Evolutionary conservation across 2,329 filamentous ascomycete species (phyloP).

Genomic region (Colletotrichum tabaci): DNA sequence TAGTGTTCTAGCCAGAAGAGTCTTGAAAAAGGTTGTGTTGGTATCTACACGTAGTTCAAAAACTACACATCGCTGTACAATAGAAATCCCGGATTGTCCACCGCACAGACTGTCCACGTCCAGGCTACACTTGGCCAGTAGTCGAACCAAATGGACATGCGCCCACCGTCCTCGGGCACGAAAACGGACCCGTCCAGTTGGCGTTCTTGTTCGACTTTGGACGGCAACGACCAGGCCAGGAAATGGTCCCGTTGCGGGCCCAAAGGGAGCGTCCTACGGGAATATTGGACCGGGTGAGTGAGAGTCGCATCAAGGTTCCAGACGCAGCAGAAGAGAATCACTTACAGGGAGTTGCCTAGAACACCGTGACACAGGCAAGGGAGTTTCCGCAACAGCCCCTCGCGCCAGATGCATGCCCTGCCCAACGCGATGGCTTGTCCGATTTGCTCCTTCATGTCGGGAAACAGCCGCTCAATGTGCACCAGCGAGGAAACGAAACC

Average conservation of each 20-base stretch:
- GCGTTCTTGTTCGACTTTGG: slow-evolving; percentile 65
- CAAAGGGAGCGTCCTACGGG: slow-evolving; percentile 49
- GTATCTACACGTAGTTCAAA: no score
- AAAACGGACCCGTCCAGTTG: slow-evolving; percentile 51
- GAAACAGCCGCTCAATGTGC: slow-evolving; percentile 69
- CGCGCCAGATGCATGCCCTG: slow-evolving; percentile 67
- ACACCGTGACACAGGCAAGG: slow-evolving; percentile 78
- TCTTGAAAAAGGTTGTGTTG: no score
- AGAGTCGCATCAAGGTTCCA: background rate
- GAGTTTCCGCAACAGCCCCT: slow-evolving; percentile 74
- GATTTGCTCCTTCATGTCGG: slow-evolving; percentile 67
- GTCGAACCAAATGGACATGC: slow-evolving; percentile 50
- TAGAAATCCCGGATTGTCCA: slow-evolving; percentile 51
- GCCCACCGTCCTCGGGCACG: slow-evolving; percentile 55
- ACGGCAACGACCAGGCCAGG: slow-evolving; percentile 69
- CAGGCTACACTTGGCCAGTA: slow-evolving; percentile 56
- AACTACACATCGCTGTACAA: slow-evolving; percentile 54
- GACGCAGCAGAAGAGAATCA: background rate
- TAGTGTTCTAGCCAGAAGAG: no score
- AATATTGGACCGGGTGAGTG: background rate
- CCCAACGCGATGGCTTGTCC: slow-evolving; percentile 68
- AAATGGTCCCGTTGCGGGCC: slow-evolving; percentile 66
- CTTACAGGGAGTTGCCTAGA: slow-evolving; percentile 73
- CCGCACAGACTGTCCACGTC: slow-evolving; percentile 54
- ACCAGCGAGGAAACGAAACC: slow-evolving; percentile 73